These are phyloP conservation scores for Dentipellis sp. DNA, from an alignment of 768 basidiomycete genomes.

Conservation along the genomic window DNA sequence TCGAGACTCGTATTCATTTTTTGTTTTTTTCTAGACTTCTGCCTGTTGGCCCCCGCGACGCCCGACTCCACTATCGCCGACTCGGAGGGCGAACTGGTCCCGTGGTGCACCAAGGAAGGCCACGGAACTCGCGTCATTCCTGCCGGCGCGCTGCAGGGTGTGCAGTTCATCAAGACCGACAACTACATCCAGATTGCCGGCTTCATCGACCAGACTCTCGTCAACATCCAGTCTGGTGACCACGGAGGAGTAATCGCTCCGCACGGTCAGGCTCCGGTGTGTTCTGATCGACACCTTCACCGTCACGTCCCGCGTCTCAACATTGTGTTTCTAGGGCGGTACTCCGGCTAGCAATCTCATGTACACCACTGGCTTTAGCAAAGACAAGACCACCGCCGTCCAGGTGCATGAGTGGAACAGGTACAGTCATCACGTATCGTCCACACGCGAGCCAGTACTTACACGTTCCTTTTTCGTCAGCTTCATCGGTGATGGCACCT, in stretches of 20 bases:
- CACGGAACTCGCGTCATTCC: conserved; percentile 71
- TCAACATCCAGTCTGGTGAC: conserved; percentile 46
- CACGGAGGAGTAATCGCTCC: conserved; percentile 73
- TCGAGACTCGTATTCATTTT: too few relatives aligned
- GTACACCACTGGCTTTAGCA: too few relatives aligned
- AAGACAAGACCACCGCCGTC: too few relatives aligned
- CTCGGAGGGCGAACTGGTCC: conserved; percentile 61
- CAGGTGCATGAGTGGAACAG: conserved; percentile 42
- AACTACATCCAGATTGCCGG: conserved; percentile 56
- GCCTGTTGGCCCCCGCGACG: conserved; percentile 49
- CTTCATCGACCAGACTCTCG: conserved; percentile 47
- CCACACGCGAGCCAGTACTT: too few relatives aligned
- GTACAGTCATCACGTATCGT: too few relatives aligned
- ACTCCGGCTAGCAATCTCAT: conserved; percentile 59
- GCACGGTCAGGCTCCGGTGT: conserved; percentile 57
- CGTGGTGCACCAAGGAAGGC: conserved; percentile 65
- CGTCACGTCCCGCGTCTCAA: too few relatives aligned
- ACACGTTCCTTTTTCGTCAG: conserved; percentile 18
- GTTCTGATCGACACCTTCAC: background rate
- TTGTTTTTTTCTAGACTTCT: conserved; percentile 47
- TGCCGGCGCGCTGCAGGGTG: conserved; percentile 48
- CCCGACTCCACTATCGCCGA: conserved; percentile 48
- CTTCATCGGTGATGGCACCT: conserved; percentile 57
- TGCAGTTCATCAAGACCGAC: conserved; percentile 53
- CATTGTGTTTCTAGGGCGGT: too few relatives aligned